These are phyloP conservation scores for Chaetomiaceae sp. DNA, from an alignment of 2,329 filamentous ascomycete species.

Conservation along the genomic window DNA sequence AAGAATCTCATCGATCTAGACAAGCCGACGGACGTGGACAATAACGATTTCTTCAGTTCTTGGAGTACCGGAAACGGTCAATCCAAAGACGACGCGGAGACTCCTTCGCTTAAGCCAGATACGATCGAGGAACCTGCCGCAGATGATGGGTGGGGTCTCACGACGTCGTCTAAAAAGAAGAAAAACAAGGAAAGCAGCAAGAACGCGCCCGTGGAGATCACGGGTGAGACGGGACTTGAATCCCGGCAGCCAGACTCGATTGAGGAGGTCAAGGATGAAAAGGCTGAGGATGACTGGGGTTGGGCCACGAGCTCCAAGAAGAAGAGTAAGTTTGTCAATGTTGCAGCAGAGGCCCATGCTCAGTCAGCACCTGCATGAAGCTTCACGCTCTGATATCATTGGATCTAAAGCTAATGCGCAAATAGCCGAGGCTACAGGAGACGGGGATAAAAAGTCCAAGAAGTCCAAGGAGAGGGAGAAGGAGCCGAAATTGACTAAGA, in stretches of 20 bases:
- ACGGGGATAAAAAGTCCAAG: too few relatives aligned
- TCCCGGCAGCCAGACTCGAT: slow-evolving; percentile 38
- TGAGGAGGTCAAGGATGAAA: slow-evolving; percentile 38
- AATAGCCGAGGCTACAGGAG: neutral
- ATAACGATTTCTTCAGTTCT: slow-evolving; percentile 52
- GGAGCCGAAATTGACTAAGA: slow-evolving; percentile 30
- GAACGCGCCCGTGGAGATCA: slow-evolving; percentile 43
- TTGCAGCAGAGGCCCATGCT: too few relatives aligned
- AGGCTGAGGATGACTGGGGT: slow-evolving; percentile 33
- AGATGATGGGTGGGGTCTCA: slow-evolving; percentile 35
- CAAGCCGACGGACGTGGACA: slow-evolving; percentile 28
- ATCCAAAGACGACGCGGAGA: slow-evolving; percentile 30
- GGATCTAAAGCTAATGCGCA: neutral
- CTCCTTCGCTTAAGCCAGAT: slow-evolving; percentile 34
- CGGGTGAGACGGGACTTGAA: slow-evolving; percentile 33
- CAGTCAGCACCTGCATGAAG: too few relatives aligned
- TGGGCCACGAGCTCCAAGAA: slow-evolving; percentile 33
- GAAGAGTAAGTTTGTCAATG: slow-evolving; percentile 23
- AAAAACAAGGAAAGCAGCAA: slow-evolving; percentile 32
- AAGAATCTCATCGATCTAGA: slow-evolving; percentile 34
- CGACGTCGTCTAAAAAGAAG: slow-evolving; percentile 26
- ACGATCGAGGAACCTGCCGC: slow-evolving; percentile 37
- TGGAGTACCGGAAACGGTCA: slow-evolving; percentile 49
- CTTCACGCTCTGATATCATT: too few relatives aligned
- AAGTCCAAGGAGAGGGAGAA: slow-evolving; percentile 39